phyloP scores from a whole-genome alignment of 1,139 yeast species.

The Geotrichum phurueaensis region DNA sequence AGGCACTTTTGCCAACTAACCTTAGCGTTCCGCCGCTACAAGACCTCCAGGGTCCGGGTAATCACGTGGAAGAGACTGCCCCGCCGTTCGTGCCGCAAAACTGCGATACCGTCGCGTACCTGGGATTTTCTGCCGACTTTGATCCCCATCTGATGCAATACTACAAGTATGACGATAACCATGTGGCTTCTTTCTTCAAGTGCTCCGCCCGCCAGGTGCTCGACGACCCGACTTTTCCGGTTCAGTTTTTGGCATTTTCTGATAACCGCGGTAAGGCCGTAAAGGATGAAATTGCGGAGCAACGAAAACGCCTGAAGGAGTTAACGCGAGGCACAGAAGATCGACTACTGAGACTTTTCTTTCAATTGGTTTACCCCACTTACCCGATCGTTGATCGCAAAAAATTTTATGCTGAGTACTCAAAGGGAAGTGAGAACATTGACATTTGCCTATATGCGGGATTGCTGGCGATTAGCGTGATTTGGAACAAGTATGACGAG shows the following conservation, averaged over 20 bases:
- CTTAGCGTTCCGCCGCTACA: constrained; percentile 14
- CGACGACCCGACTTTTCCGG: constrained; percentile 26
- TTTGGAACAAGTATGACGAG: constrained; percentile 38
- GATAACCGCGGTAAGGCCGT: constrained; percentile 21
- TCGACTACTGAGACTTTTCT: constrained; percentile 33
- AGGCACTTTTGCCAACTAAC: neutral
- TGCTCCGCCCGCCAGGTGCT: constrained; percentile 31
- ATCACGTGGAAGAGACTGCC: constrained; percentile 8
- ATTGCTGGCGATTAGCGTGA: constrained; percentile 34
- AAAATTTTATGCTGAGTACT: constrained; percentile 32
- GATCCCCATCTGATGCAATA: constrained; percentile 34
- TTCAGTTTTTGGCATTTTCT: constrained; percentile 29
- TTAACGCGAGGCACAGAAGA: constrained; percentile 29
- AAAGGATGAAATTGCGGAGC: constrained; percentile 22
- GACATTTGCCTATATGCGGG: constrained; percentile 35
- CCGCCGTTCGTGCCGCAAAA: constrained; percentile 15
- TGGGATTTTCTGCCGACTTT: constrained; percentile 35
- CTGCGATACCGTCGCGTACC: constrained; percentile 16
- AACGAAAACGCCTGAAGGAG: constrained; percentile 24
- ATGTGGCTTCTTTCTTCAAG: constrained; percentile 31
- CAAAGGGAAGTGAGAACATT: constrained; percentile 29
- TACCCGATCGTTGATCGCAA: constrained; percentile 36
- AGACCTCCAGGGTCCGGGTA: constrained; percentile 6
- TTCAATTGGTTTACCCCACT: constrained; percentile 35
- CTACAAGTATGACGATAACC: constrained; percentile 27